Evolutionary conservation across 495 filamentous ascomycete genomes (phyloP), one percentile per base, ranked within the genome.

Genomic region (Aspergillus coremiiformis): DNA sequence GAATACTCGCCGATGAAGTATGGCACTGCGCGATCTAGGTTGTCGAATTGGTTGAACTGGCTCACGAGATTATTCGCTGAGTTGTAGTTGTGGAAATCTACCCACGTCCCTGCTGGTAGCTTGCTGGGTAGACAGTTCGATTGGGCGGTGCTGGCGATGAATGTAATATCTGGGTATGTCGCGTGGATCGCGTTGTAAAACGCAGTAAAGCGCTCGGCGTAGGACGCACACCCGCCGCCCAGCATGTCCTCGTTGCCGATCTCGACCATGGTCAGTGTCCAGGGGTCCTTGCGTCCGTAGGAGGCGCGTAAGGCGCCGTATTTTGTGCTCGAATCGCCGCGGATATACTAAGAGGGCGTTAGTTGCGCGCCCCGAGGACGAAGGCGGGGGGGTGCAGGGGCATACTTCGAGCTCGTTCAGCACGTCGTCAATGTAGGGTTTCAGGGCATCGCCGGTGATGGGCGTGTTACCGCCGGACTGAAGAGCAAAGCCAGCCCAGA

Each of bases 211-310:
- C 82, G 74, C 56, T 84, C 84, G 19, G 70, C 69, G 61, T 81
- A 83, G n/a, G 73, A 67, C 6, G 65, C 61, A n/a, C 69, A 66
- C 15, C 84, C 77, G 61, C 74, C 79, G 48, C 55, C 58, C n/a
- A 75, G 62, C 45, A 63, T 66, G 48, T 86, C 83, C 59, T 86
- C 82, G 55, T 86, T 85, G 22, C 84, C 84, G 56, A 86, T 74
- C 59, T 85, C 83, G 29, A 84, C 79, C 47, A 77, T 82, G 46
- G 71, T 72, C 47, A 86, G 66, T 19, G 57, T 67, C 67, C 75
- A 85, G 4, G 84, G 82, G 29, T 80, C 67, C 1, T 74, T 66
- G 49, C 83, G 74, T 10, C 83, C 84, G 8, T 82, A 69, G 9
- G 67, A 54, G 12, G 78, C 80, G 32, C 84, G 77, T 9, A 78